Base-by-base conservation (phyloP, 306 rosid genomes). In the Lathyrus tuberosus region DNA sequence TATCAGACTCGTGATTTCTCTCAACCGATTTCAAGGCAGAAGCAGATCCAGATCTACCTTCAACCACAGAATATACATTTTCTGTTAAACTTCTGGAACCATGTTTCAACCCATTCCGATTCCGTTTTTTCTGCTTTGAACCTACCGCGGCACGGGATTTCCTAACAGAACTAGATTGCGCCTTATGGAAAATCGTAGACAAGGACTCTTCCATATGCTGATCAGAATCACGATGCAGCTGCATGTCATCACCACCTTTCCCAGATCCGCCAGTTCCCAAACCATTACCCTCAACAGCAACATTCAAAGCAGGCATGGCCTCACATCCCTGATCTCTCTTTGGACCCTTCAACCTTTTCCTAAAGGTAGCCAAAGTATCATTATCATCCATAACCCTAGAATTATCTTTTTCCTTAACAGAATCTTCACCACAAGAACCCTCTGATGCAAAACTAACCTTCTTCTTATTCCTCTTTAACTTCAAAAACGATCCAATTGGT, bases 321-420 rank as follows among this genome's bases (percentile, higher is more conserved):
- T 83, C 88, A 62, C 86, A 71, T 70, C 85, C 96, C 43, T n/a
- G 70, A 72, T 86, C 89, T 78, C 82, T 88, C 78, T 86, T 90
- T n/a, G 91, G 96, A 80, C 87, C 94, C 84, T 82, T 95, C 87
- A 95, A 85, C 74, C 91, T 89, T 84, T 91, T 95, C 88, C 92
- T 82, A 64, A 95, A 87, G 75, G 86, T 89, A 22, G 99, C 99
- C 81, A 95, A 76, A 15, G 99, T 91, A 82, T 91, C 97, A 70
- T 91, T 91, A 84, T 91, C 97, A 70, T 86, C 92, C 95, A 95
- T 81, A 49, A 87, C 91, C 76, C 86, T 90, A 20, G 84, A 80
- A 74, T 86, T 89, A 60, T 62, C 90, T 10, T 73, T 73, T 35
- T 30, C 78, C 77, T 46, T 65, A 43, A 64, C 30, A 35, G 40